A percentile compares a stretch with the other conserved stretches of the same genome.
Conservation (phyloP, 2,329 filamentous ascomycete species). For the Phaeosphaeria sp. region DNA sequence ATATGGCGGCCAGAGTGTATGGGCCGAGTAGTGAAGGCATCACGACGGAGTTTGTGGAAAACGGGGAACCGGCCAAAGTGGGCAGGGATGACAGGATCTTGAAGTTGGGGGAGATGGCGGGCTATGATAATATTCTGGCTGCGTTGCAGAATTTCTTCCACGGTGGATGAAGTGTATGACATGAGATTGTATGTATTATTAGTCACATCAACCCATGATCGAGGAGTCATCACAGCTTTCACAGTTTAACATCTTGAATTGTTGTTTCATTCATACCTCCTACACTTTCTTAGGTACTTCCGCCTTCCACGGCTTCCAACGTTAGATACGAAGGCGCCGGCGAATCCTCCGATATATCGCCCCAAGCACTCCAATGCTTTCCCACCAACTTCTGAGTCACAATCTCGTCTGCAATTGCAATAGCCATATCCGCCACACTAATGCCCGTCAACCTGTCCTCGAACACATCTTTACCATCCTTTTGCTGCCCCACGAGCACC, state of each 20-base stretch:
- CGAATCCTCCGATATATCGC: slow-evolving; percentile 37
- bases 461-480: slow-evolving; percentile 29
- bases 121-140: slow-evolving; percentile 31
- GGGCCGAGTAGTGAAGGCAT: slow-evolving; percentile 37
- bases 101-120: slow-evolving; percentile 32
- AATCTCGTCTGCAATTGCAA: slow-evolving; percentile 45
- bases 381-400: slow-evolving; percentile 32
- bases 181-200: neutral
- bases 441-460: slow-evolving; percentile 42
- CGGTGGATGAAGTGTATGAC: slow-evolving; percentile 9
- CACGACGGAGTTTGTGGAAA: slow-evolving; percentile 31
- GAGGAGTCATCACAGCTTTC: neutral
- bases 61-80: slow-evolving; percentile 33
- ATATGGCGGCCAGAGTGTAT: slow-evolving; percentile 36
- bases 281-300: slow-evolving; percentile 8
- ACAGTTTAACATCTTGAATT: too few relatives aligned
- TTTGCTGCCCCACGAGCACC: slow-evolving; percentile 33
- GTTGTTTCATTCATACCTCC: neutral
- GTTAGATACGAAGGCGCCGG: slow-evolving; percentile 33
- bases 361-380: slow-evolving; percentile 43
- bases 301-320: slow-evolving; percentile 28
- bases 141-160: slow-evolving; percentile 39
- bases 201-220: neutral
- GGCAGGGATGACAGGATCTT: slow-evolving; percentile 32
- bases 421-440: slow-evolving; percentile 42